A percentile compares a stretch with the other conserved stretches of the same genome.
Evolutionary conservation across 495 filamentous ascomycete species (phyloP).

Genomic region (Penicillium bovifimosum): DNA sequence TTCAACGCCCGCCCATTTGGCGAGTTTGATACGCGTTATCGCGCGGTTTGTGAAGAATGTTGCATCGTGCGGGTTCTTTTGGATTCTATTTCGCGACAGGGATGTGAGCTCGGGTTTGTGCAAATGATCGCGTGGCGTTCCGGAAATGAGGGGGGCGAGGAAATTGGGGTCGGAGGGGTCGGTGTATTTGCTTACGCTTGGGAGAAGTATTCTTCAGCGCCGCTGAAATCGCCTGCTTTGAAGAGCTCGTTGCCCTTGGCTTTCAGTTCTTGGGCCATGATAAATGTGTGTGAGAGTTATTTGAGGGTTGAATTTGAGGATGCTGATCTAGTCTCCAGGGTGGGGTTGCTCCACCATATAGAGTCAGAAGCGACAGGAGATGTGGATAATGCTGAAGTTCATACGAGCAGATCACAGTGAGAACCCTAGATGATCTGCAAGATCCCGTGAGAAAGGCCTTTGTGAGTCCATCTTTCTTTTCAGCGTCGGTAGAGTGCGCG

Average conservation of each 20-base stretch:
- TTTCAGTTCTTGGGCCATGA: constrained; percentile 41
- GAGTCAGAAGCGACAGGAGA: background rate
- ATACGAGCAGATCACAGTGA: background rate
- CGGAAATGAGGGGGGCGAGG: background rate
- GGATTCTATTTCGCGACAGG: constrained; percentile 31
- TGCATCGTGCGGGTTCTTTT: constrained; percentile 43
- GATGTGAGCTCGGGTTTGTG: background rate
- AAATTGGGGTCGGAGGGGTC: background rate
- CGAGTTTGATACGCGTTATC: constrained; percentile 71
- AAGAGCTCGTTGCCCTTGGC: constrained; percentile 49
- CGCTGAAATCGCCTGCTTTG: constrained; percentile 61
- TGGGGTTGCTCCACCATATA: constrained; percentile 16
- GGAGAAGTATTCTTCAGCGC: constrained; percentile 74
- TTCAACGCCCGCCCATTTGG: constrained; percentile 67
- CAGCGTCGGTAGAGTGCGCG: no score
- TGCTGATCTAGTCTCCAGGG: constrained; percentile 20
- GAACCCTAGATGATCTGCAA: background rate
- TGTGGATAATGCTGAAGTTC: background rate
- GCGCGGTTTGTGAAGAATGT: constrained; percentile 78
- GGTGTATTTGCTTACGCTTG: constrained; percentile 62
- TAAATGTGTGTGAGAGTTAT: background rate
- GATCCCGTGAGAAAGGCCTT: background rate
- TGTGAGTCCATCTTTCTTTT: background rate
- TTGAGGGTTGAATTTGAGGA: background rate
- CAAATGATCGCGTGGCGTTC: background rate